Conservation (phyloP, 2,329 filamentous ascomycete species). For the Neonectria magnoliae region DNA sequence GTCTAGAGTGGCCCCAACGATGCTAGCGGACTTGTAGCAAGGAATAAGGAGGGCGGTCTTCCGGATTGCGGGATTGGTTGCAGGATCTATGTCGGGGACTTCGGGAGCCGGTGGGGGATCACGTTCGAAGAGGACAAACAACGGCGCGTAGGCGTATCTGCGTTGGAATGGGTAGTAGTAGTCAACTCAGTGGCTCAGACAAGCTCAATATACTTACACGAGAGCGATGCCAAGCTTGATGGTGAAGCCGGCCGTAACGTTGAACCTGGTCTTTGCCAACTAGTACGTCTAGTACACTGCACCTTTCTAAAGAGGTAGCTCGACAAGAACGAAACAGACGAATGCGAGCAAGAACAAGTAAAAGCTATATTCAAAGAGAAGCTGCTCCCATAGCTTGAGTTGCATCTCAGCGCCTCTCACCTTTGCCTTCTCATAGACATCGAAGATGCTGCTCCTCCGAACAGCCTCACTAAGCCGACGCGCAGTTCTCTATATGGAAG, state of each 20-base stretch:
- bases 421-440: slow-evolving; percentile 22
- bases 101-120: background rate
- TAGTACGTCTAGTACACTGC: slow-evolving; percentile 18
- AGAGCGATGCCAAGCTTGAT: slow-evolving; percentile 11
- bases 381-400: slow-evolving; percentile 9
- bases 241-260: slow-evolving; percentile 6
- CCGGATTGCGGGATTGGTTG: background rate
- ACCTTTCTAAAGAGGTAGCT: slow-evolving; percentile 17
- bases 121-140: slow-evolving; percentile 13
- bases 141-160: slow-evolving; percentile 16
- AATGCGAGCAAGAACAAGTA: background rate
- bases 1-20: slow-evolving; percentile 19
- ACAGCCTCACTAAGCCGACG: background rate
- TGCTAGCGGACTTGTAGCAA: slow-evolving; percentile 24
- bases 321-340: slow-evolving; percentile 23
- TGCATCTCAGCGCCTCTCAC: slow-evolving; percentile 8
- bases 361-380: slow-evolving; percentile 13
- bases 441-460: slow-evolving; percentile 12
- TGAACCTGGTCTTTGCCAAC: slow-evolving; percentile 9
- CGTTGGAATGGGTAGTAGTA: background rate
- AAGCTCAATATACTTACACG: slow-evolving; percentile 3
- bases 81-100: background rate
- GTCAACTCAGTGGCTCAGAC: background rate
- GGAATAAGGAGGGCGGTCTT: slow-evolving; percentile 24
- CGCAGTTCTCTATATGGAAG: background rate